Conservation (phyloP, 768 basidiomycete species). For the Mycena leptocephala region DNA sequence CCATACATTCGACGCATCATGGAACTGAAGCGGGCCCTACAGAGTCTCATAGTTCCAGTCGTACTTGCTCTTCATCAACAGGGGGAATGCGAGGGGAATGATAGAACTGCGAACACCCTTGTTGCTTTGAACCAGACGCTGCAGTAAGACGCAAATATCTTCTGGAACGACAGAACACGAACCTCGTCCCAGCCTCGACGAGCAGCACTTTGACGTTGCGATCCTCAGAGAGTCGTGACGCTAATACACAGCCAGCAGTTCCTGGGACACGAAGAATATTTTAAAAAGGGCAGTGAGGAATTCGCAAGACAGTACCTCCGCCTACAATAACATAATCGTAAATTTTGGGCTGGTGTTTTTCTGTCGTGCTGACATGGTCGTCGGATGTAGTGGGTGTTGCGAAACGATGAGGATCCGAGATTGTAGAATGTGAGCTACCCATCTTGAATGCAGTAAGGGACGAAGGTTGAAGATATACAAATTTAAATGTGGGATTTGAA, state of each 20-base stretch:
- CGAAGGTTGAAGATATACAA: too few species aligned
- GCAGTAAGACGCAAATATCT: background rate
- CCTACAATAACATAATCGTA: background rate
- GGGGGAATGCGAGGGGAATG: background rate
- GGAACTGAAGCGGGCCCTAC: background rate
- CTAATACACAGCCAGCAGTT: background rate
- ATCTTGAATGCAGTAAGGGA: background rate
- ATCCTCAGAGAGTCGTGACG: background rate
- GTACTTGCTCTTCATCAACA: constrained; percentile 1
- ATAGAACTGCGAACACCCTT: background rate
- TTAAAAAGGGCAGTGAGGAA: background rate
- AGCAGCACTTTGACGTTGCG: background rate
- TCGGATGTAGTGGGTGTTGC: background rate
- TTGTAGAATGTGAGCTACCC: background rate
- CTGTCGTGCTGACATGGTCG: background rate
- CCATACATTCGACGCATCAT: background rate
- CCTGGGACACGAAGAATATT: background rate
- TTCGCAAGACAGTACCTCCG: background rate
- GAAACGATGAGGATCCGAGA: background rate
- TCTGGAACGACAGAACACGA: background rate
- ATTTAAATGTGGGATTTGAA: too few species aligned
- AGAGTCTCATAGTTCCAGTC: background rate
- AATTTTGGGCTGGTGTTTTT: background rate
- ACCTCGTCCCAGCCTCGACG: background rate
- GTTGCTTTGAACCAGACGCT: background rate